Evolutionary conservation across 768 basidiomycete species (phyloP).

Genomic region (Psilocybe cubensis): DNA sequence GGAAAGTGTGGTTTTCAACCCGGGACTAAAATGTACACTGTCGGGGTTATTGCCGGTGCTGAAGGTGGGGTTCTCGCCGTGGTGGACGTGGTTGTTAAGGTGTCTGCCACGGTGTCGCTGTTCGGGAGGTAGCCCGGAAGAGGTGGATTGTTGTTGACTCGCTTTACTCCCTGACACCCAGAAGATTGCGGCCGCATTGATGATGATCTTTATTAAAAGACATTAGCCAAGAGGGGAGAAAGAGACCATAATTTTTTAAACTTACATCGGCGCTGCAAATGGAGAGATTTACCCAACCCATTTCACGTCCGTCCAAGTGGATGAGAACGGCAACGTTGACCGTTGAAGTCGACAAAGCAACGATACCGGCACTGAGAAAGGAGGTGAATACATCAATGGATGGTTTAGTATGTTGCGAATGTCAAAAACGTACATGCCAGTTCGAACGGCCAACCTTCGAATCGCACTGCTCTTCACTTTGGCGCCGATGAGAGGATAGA

Average conservation of each 20-base stretch:
- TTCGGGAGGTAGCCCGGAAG: constrained; percentile 9
- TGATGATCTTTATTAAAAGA: constrained; percentile 37
- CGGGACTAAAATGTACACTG: constrained; percentile 6
- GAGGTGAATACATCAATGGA: background rate
- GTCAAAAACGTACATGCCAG: constrained; percentile 38
- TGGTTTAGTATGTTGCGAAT: background rate
- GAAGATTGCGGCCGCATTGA: constrained; percentile 51
- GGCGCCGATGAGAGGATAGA: constrained; percentile 47
- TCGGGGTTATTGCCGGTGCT: constrained; percentile 2
- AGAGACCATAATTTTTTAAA: background rate
- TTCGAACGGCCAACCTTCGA: constrained; percentile 42
- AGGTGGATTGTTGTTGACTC: constrained; percentile 2
- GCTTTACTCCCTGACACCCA: constrained; percentile 39
- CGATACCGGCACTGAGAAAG: constrained; percentile 41
- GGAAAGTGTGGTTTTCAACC: constrained; percentile 5
- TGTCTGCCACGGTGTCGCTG: constrained; percentile 9
- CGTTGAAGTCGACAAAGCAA: constrained; percentile 52
- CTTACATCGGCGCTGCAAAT: constrained; percentile 37
- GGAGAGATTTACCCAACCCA: constrained; percentile 54
- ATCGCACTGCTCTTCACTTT: constrained; percentile 35
- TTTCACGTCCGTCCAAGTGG: constrained; percentile 44
- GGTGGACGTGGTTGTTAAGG: background rate
- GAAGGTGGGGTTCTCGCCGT: constrained; percentile 1
- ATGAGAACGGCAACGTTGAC: constrained; percentile 51
- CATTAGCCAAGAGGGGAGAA: background rate